Evolutionary conservation across 345 rosid species (phyloP), one percentile per base, ranked within the genome.

Genomic region (Gossypium raimondii): DNA sequence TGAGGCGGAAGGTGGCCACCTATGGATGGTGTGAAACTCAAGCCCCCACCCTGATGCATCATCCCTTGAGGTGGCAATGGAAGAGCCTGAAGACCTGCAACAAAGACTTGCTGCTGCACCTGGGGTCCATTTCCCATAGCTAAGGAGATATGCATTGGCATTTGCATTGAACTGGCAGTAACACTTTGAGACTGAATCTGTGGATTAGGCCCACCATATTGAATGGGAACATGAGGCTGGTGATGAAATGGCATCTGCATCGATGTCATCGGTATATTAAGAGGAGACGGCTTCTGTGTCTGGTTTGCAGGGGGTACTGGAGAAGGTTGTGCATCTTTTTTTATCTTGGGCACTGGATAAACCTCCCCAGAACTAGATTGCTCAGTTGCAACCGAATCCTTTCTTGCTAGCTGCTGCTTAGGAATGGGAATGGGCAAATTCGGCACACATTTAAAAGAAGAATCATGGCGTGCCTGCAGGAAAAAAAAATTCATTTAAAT

Each of bases 1-100:
- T 83, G 97, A 71, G 86, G 87, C 27, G 86, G 84, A 63, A 89
- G 72, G 61, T 87, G 97, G 70, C 87, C 79, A 78, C 90, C 89
- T 85, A 93, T 82, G 22, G 87, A 87, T 67, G 86, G 27, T 3
- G 92, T 76, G 84, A 86, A 95, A 81, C 86, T 63, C 84, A 90
- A 75, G 70, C 93, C 88, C 84, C 87, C 97, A 12, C 90, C 85
- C 85, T 91, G 99, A 83, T 89, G 98, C 80, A 91, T 90, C 79
- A 92, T 86, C 73, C 94, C 90, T 74, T 87, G 98, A 75, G 92
- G 83, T 80, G 84, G 92, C 87, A 91, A 72, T 24, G 87, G 89
- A 79, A 90, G 99, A 11, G 87, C 79, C 45, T 87, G 92, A 63
- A 91, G 86, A 77, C 95, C 91, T 60, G 83, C 84, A 80, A 91